Percentiles rank a stretch among this genome's conserved stretches.
Conservation (phyloP, 352 stramenopile species). For the Globisporangium cylindrosporum region DNA sequence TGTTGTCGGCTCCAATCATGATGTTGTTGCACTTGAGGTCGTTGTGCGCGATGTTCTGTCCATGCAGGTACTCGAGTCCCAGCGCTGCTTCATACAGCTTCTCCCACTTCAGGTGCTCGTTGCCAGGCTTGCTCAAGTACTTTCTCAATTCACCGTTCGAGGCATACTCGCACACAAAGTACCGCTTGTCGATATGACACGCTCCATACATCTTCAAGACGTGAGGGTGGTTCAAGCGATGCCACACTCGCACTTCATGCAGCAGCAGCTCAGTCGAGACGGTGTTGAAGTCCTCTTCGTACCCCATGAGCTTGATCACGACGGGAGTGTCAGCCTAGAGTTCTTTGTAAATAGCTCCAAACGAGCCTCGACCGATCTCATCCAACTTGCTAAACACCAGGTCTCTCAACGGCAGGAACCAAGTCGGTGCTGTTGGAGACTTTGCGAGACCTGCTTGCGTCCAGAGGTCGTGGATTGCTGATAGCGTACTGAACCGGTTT, state of each 20-base stretch:
- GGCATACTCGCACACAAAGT: too few species aligned
- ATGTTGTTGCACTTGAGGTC: constrained; percentile 27
- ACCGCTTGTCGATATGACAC: too few species aligned
- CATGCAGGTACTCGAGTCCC: constrained; percentile 19
- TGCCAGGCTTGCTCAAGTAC: not conserved
- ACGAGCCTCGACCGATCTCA: not conserved
- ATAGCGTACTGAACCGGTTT: too few species aligned
- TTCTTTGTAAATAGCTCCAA: not conserved
- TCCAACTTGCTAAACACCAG: not conserved
- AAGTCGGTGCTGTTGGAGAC: not conserved
- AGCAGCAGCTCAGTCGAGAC: not conserved
- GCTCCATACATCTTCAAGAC: too few species aligned
- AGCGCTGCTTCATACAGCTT: constrained; percentile 24
- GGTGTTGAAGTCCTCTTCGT: not conserved
- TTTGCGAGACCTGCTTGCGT: not conserved
- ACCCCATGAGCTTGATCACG: constrained; percentile 1
- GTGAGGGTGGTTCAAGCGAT: not conserved
- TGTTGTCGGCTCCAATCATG: constrained; percentile 5
- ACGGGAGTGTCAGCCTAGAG: too few species aligned
- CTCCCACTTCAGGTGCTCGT: constrained; percentile 15
- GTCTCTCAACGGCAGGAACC: not conserved
- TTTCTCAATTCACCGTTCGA: too few species aligned
- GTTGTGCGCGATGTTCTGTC: constrained; percentile 19
- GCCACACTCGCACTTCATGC: not conserved
- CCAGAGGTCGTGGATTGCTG: not conserved